Evolutionary conservation across 208 protist genomes (phyloP), one percentile per base, ranked within the genome.

Genomic region (Acanthamoeba castellanii): DNA sequence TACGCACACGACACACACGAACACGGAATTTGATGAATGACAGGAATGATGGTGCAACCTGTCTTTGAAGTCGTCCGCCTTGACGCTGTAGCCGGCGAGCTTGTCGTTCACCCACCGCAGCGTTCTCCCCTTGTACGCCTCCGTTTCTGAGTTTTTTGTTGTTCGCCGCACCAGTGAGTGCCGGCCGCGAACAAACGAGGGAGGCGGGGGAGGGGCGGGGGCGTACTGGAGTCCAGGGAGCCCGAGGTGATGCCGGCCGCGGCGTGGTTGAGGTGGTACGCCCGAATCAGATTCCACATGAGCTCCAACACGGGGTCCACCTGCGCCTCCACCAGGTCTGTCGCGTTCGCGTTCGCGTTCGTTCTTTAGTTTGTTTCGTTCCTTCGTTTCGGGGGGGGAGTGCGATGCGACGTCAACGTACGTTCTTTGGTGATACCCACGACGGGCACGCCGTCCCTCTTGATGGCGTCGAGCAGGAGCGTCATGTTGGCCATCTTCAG

Each of bases 231-330:
- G 22, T 85, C 76, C 25, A 85, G 76, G 14, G 76, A 57, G 8
- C 45, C 50, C 7, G 27, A 52, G 11, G 76, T 59, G 50, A 85
- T 34, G 45, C 76, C 76, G 22, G 52, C 42, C 6, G 25, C 27
- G 3, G 84, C 84, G 32, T 91, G 32, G 84, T 91, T 37, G 57
- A 91, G 59, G 45, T 91, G 84, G 30, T 70, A 91, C n/a, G 30
- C 34, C 45, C 45, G 84, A 16, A 91, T 45, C 25, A 91, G 30
- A 16, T 72, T 91, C 84, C 84, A 91, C 50, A 91, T 13, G 52
- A 91, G 57, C 16, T 42, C 50, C 13, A 91, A n/a, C 18, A 91
- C 45, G 50, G 84, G 20, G 18, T 42, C 59, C 8, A 45, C n/a
- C 34, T 91, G 30, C 25, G 34, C 84, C 32, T 91, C 84, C 18